These are phyloP conservation scores for Ophiosphaerella korrae DNA, from an alignment of 2,329 filamentous ascomycete species.

Conservation along the genomic window DNA sequence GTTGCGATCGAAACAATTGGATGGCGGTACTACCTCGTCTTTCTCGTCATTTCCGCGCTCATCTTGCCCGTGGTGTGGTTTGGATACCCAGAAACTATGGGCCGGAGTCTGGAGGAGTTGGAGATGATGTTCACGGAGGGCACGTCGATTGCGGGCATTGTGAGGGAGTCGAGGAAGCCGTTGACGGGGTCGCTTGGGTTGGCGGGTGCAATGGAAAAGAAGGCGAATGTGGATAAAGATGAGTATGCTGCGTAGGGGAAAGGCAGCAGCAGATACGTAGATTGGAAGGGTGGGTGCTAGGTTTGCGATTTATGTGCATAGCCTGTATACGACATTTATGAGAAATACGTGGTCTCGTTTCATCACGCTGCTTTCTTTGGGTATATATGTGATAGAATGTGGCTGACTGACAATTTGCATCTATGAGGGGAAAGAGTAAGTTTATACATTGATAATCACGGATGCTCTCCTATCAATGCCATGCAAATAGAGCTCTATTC, in stretches of 20 bases:
- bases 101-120: constrained; percentile 54
- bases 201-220: constrained; percentile 17
- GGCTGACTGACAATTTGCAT: too few relatives aligned
- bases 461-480: too few relatives aligned
- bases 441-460: too few relatives aligned
- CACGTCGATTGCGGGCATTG: constrained; percentile 36
- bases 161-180: constrained; percentile 27
- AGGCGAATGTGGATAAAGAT: constrained; percentile 11
- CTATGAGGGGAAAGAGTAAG: too few relatives aligned
- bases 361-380: too few relatives aligned
- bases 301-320: too few relatives aligned
- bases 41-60: constrained; percentile 53
- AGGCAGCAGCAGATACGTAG: too few relatives aligned
- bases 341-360: too few relatives aligned
- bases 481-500: too few relatives aligned
- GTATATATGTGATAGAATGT: too few relatives aligned
- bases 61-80: constrained; percentile 54
- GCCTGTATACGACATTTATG: too few relatives aligned
- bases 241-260: constrained; percentile 3
- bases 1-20: constrained; percentile 58
- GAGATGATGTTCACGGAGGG: constrained; percentile 49
- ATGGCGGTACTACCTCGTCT: constrained; percentile 60
- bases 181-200: constrained; percentile 12
- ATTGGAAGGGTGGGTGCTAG: too few relatives aligned
- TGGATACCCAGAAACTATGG: constrained; percentile 57